These are phyloP conservation scores for Boletus subparvulus DNA, from an alignment of 768 basidiomycete genomes.

Conservation along the genomic window DNA sequence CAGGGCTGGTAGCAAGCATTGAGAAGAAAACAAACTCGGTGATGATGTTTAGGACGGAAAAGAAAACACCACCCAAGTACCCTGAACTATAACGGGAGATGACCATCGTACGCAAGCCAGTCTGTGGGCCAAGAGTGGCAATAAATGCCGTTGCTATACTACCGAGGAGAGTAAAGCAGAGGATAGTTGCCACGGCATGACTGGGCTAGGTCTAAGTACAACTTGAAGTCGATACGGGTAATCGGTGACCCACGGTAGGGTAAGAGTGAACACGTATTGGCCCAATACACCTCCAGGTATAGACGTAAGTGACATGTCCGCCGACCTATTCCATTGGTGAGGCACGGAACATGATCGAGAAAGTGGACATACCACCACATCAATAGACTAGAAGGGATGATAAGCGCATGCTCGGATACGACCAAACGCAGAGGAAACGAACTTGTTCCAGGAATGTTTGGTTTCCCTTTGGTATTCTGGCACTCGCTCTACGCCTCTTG, in stretches of 20 bases:
- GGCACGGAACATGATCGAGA: neutral
- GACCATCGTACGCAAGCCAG: too few relatives aligned
- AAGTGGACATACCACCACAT: slow-evolving; percentile 42
- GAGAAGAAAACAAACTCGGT: slow-evolving; percentile 37
- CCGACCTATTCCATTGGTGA: slow-evolving; percentile 36
- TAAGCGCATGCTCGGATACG: neutral
- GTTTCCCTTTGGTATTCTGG: slow-evolving; percentile 47
- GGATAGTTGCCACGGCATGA: slow-evolving; percentile 43
- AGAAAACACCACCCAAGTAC: slow-evolving; percentile 48
- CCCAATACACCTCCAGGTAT: slow-evolving; percentile 52
- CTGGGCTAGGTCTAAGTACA: slow-evolving; percentile 23
- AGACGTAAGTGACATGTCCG: slow-evolving; percentile 46
- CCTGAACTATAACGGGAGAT: slow-evolving; percentile 50
- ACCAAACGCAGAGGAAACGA: slow-evolving; percentile 10
- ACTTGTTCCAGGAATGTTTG: slow-evolving; percentile 48
- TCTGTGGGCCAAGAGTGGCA: slow-evolving; percentile 55
- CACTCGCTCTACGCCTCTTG: slow-evolving; percentile 53
- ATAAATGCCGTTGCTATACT: slow-evolving; percentile 46
- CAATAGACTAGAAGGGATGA: slow-evolving; percentile 32
- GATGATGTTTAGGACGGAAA: slow-evolving; percentile 53
- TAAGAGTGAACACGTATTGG: slow-evolving; percentile 48
- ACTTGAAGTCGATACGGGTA: neutral
- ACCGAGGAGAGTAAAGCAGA: slow-evolving; percentile 48
- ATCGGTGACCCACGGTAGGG: slow-evolving; percentile 38
- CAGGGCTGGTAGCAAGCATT: neutral